Percentiles rank a stretch among this genome's conserved stretches.
Evolutionary conservation across 805 yeast genomes (phyloP).

Genomic region (Saccharomycopsis microspora): DNA sequence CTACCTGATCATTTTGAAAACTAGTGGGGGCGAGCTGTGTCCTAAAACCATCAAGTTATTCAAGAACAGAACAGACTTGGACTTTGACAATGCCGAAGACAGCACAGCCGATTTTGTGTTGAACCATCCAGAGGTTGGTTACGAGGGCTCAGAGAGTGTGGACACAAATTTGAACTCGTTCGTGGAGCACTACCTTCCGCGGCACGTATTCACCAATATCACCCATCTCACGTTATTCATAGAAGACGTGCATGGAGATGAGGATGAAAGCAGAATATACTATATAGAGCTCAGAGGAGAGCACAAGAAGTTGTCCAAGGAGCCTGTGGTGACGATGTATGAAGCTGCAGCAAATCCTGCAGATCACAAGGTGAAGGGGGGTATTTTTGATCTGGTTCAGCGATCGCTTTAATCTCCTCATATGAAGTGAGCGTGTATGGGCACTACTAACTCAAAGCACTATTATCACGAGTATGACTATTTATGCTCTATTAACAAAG

Average conservation of each 20-base stretch:
- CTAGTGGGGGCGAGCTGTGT: slow-evolving; percentile 46
- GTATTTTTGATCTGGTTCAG: not conserved
- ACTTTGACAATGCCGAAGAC: slow-evolving; percentile 51
- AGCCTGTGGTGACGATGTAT: slow-evolving; percentile 68
- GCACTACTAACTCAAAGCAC: no score
- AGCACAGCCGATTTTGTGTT: slow-evolving; percentile 38
- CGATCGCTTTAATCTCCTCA: not conserved
- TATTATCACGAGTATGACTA: no score
- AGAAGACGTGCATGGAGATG: slow-evolving; percentile 52
- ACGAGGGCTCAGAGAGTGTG: slow-evolving; percentile 24
- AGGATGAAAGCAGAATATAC: slow-evolving; percentile 45
- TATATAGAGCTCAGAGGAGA: slow-evolving; percentile 78
- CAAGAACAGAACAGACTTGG: slow-evolving; percentile 61
- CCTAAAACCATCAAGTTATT: slow-evolving; percentile 61
- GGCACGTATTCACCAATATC: slow-evolving; percentile 62
- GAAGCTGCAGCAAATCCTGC: slow-evolving; percentile 91
- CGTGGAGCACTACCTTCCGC: slow-evolving; percentile 74
- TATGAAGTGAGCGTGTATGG: no score
- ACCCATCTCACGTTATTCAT: slow-evolving; percentile 57
- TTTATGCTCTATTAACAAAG: no score
- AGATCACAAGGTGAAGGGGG: slow-evolving; percentile 49
- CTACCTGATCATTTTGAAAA: slow-evolving; percentile 60
- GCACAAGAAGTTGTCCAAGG: slow-evolving; percentile 39
- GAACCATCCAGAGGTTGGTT: slow-evolving; percentile 58
- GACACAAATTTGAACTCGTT: slow-evolving; percentile 35